A percentile compares a stretch with the other conserved stretches of the same genome.
Conservation (phyloP, 768 basidiomycete genomes). For the Macrolepiota albuminosa region DNA sequence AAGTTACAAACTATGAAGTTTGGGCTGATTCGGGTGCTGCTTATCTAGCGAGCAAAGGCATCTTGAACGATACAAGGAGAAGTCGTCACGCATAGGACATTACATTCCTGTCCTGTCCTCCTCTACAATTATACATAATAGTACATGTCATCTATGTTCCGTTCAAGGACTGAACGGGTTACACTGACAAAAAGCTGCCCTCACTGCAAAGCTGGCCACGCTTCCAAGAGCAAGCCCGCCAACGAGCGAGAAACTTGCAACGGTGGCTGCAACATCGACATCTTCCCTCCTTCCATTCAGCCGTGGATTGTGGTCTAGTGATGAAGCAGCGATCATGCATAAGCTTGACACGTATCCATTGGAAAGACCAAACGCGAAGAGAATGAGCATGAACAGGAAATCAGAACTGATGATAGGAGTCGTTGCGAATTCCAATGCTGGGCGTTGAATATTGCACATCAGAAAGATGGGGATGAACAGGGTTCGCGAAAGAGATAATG, state of each 20-base stretch:
- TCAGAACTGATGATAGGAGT: conserved; percentile 73
- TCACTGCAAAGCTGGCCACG: conserved; percentile 75
- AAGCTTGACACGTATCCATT: conserved; percentile 81
- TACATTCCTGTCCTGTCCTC: neutral
- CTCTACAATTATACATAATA: neutral
- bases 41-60: conserved; percentile 53
- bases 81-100: neutral
- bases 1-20: conserved; percentile 56
- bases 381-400: conserved; percentile 64
- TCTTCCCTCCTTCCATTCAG: conserved; percentile 68
- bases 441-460: conserved; percentile 78
- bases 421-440: conserved; percentile 22
- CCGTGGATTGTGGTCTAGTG: conserved; percentile 72
- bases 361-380: conserved; percentile 70
- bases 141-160: neutral
- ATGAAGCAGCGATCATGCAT: conserved; percentile 81
- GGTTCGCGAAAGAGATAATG: conserved; percentile 63
- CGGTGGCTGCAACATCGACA: conserved; percentile 81
- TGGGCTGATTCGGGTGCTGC: conserved; percentile 68
- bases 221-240: conserved; percentile 77
- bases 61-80: conserved; percentile 27
- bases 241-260: conserved; percentile 75
- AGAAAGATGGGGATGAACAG: conserved; percentile 85
- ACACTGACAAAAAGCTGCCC: conserved; percentile 62
- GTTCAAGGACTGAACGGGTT: conserved; percentile 53